Evolutionary conservation across 2,329 filamentous ascomycete genomes (phyloP).

Genomic region (Camillea tinctor): DNA sequence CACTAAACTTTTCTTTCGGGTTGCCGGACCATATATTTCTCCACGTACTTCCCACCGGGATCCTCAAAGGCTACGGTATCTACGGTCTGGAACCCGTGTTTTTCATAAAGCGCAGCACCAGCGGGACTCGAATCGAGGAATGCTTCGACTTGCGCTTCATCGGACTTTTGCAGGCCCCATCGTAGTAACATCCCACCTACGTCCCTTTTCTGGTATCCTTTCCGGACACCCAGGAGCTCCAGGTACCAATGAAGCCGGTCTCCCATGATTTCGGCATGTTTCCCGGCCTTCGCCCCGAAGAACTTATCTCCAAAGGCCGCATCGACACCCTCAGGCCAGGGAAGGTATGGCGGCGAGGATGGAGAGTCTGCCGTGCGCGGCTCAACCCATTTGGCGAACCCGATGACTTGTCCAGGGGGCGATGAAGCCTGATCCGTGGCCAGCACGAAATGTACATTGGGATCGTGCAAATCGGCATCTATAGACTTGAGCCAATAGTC

Average conservation of each 20-base stretch:
- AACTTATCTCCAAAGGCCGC: conserved; percentile 37
- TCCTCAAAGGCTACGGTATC: conserved; percentile 38
- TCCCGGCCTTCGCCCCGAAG: conserved; percentile 37
- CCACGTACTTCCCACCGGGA: conserved; percentile 23
- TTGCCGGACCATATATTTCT: conserved; percentile 38
- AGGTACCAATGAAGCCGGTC: conserved; percentile 48
- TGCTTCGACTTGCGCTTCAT: conserved; percentile 40
- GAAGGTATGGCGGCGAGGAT: conserved; percentile 24
- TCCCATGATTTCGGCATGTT: conserved; percentile 39
- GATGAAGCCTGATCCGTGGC: conserved; percentile 8
- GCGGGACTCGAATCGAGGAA: conserved; percentile 52
- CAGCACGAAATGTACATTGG: conserved; percentile 9
- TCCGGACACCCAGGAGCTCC: conserved; percentile 45
- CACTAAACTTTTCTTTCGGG: conserved; percentile 3
- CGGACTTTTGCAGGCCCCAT: conserved; percentile 48
- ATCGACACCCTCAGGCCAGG: conserved; percentile 42
- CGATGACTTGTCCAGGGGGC: conserved; percentile 33
- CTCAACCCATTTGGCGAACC: conserved; percentile 49
- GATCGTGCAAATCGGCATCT: conserved; percentile 5
- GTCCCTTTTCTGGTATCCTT: conserved; percentile 45
- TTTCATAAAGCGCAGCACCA: conserved; percentile 47
- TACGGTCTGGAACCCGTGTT: conserved; percentile 44
- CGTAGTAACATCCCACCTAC: conserved; percentile 42
- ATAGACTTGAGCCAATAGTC: conserved; percentile 10
- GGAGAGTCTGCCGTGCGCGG: conserved; percentile 23